Evolutionary conservation across 2,329 filamentous ascomycete species (phyloP).

Genomic region (Rutstroemia sp.): DNA sequence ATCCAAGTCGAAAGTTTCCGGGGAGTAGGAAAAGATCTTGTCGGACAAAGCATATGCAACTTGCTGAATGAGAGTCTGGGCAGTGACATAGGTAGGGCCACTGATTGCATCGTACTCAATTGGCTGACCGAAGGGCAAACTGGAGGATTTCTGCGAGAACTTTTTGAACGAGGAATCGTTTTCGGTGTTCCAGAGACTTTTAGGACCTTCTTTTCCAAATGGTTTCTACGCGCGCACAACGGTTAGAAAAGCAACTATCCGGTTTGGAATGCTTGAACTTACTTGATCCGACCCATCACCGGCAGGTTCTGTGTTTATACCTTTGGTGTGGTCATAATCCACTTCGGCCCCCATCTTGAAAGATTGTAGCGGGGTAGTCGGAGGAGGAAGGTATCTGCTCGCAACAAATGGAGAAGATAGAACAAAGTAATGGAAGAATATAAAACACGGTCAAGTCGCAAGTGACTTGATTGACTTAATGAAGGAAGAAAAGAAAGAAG

Average conservation of each 20-base stretch:
- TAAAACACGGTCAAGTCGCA: not conserved
- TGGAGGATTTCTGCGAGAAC: conserved; percentile 37
- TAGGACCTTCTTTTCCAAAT: conserved; percentile 20
- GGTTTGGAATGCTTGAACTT: conserved; percentile 1
- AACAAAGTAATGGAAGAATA: not conserved
- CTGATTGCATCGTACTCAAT: conserved; percentile 56
- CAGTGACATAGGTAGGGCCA: conserved; percentile 87
- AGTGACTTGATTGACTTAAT: not conserved
- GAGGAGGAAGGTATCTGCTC: not conserved
- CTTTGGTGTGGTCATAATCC: conserved; percentile 16
- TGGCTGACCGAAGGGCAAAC: conserved; percentile 49
- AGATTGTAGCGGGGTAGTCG: conserved; percentile 2
- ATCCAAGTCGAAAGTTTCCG: conserved; percentile 88
- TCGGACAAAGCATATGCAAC: conserved; percentile 92
- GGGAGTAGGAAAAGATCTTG: conserved; percentile 96
- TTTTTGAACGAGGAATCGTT: conserved; percentile 21
- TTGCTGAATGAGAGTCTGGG: conserved; percentile 91
- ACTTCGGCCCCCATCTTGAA: conserved; percentile 22
- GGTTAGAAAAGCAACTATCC: not conserved
- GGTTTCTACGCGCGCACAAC: conserved; percentile 18
- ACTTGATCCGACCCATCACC: conserved; percentile 18
- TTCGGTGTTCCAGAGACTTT: conserved; percentile 27
- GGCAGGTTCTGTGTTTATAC: conserved; percentile 24
- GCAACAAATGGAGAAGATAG: not conserved
- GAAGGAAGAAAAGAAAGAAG: not conserved